Percentiles rank a stretch among this genome's conserved stretches.
These are phyloP conservation scores for Juglanconis sp. DNA, from an alignment of 2,329 filamentous ascomycete species.

Conservation along the genomic window DNA sequence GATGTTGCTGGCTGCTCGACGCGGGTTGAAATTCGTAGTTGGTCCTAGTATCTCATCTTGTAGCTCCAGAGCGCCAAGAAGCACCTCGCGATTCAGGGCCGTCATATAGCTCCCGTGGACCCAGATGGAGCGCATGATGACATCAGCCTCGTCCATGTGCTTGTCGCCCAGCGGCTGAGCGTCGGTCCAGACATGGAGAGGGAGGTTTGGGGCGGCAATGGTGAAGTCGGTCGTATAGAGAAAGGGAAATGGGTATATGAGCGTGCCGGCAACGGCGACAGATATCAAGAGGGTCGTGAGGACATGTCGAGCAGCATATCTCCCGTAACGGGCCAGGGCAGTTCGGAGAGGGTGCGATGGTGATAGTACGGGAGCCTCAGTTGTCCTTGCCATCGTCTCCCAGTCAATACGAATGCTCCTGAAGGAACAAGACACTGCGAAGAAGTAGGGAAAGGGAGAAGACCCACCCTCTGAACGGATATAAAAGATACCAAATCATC, in stretches of 20 bases:
- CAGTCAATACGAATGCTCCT: conserved; percentile 16
- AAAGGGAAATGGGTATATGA: conserved; percentile 74
- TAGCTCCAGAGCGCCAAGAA: conserved; percentile 64
- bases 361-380: conserved; percentile 65
- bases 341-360: conserved; percentile 63
- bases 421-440: conserved; percentile 6
- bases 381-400: conserved; percentile 54
- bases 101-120: conserved; percentile 79
- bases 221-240: conserved; percentile 70
- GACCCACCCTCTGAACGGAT: conserved; percentile 72
- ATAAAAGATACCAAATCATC: conserved; percentile 77
- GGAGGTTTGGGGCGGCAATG: conserved; percentile 67
- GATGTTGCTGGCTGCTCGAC: conserved; percentile 29
- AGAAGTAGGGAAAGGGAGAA: conserved; percentile 8
- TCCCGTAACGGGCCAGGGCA: conserved; percentile 66
- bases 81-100: conserved; percentile 63
- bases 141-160: conserved; percentile 54
- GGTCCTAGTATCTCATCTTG: conserved; percentile 67
- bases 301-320: conserved; percentile 69
- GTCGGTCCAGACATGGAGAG: conserved; percentile 79
- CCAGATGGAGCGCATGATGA: conserved; percentile 82
- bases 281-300: conserved; percentile 71
- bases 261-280: conserved; percentile 65
- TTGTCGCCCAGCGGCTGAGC: conserved; percentile 60
- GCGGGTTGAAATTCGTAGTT: conserved; percentile 54